Evolutionary conservation across 148 eudicot genomes (phyloP).

Genomic region (Rhododendron williamsianum): DNA sequence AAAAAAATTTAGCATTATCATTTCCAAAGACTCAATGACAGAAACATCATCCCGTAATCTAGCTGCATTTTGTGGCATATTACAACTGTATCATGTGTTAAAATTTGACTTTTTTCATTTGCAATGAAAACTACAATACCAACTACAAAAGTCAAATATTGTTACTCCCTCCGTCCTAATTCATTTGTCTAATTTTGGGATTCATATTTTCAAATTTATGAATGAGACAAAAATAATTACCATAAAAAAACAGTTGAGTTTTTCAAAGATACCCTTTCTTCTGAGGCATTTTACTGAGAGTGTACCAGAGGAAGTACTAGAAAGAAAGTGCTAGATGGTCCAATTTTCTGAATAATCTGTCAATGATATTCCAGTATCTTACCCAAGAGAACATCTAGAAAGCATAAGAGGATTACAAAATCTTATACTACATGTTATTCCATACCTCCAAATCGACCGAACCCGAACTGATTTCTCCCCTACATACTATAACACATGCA

Average conservation of each 20-base stretch:
- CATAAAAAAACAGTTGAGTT: background rate
- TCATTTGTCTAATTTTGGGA: background rate
- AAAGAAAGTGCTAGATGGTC: no score
- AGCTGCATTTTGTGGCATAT: background rate
- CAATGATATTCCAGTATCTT: background rate
- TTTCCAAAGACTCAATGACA: background rate
- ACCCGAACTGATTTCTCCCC: background rate
- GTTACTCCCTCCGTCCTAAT: background rate
- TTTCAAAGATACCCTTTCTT: no score
- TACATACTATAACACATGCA: background rate
- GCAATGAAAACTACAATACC: background rate
- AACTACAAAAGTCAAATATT: no score
- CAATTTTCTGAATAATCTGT: background rate
- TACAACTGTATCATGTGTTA: no score
- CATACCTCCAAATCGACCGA: background rate
- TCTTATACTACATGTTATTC: background rate
- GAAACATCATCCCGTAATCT: background rate
- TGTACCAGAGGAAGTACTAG: background rate
- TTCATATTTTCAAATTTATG: no score
- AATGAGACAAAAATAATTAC: background rate
- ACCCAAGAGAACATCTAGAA: background rate
- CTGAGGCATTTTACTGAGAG: no score
- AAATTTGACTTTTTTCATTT: background rate
- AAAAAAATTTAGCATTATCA: no score
- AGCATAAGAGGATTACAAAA: background rate